Percentiles rank a stretch among this genome's conserved stretches.
These are phyloP conservation scores for Inga laurina DNA, from an alignment of 306 rosid species.

Conservation along the genomic window DNA sequence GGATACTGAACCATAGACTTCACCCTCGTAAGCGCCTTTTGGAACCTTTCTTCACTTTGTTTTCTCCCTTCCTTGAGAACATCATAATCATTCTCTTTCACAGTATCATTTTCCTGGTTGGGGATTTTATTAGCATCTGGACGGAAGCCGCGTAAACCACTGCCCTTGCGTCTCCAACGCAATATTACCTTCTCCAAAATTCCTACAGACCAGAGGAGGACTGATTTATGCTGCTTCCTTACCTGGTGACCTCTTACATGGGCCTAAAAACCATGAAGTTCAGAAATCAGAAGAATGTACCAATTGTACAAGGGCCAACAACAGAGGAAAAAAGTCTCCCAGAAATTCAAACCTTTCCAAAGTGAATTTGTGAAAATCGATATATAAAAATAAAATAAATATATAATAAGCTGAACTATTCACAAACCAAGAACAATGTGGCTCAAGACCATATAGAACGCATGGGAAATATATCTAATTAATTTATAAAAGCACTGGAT, in stretches of 20 bases:
- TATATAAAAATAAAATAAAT: no score
- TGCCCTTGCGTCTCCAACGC: conserved; percentile 94
- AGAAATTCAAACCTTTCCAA: background rate
- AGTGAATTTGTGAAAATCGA: background rate
- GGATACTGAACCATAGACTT: conserved; percentile 97
- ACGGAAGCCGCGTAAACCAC: conserved; percentile 82
- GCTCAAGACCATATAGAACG: background rate
- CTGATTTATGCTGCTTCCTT: conserved; percentile 66
- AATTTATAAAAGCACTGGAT: background rate
- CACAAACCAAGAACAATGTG: background rate
- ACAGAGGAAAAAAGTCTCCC: background rate
- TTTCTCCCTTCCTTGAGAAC: conserved; percentile 80
- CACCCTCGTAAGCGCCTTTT: conserved; percentile 89
- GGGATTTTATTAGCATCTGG: conserved; percentile 49
- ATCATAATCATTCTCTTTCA: conserved; percentile 73
- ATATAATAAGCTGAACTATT: background rate
- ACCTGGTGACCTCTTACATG: conserved; percentile 95
- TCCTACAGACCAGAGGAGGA: conserved; percentile 87
- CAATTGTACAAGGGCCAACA: background rate
- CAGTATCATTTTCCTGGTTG: conserved; percentile 19
- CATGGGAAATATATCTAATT: background rate
- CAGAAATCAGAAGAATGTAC: conserved; percentile 39
- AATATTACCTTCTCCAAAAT: conserved; percentile 79
- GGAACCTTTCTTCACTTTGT: conserved; percentile 76
- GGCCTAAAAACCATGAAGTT: conserved; percentile 60